A percentile compares a stretch with the other conserved stretches of the same genome.
phyloP scores from a whole-genome alignment of 2,329 filamentous ascomycete genomes.

The Tolypocladium paradoxum region DNA sequence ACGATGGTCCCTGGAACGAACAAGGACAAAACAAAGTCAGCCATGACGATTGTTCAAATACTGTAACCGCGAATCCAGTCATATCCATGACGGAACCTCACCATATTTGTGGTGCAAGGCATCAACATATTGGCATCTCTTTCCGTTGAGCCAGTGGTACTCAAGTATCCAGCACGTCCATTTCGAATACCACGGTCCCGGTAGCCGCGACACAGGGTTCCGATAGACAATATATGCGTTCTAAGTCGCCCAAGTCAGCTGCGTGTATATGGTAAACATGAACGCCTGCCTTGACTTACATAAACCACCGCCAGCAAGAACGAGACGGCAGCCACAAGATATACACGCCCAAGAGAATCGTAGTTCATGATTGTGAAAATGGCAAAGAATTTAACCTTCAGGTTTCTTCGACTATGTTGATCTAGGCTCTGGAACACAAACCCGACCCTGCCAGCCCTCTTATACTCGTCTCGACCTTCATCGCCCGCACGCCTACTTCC shows the following conservation, averaged over 20 bases:
- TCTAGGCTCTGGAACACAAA: neutral
- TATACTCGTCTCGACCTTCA: too few relatives aligned
- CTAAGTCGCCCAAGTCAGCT: neutral
- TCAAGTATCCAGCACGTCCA: constrained; percentile 1
- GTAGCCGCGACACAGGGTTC: neutral
- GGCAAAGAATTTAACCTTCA: neutral
- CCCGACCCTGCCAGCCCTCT: neutral
- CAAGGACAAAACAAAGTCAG: too few relatives aligned
- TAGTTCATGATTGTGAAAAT: neutral
- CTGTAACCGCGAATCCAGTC: neutral
- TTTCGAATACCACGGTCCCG: constrained; percentile 6
- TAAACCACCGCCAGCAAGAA: neutral
- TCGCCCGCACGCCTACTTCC: too few relatives aligned
- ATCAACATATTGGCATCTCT: constrained; percentile 9
- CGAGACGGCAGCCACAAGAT: neutral
- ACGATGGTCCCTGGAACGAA: constrained; percentile 13
- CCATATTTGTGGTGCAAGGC: constrained; percentile 13
- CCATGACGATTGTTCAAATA: too few relatives aligned
- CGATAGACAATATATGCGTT: neutral
- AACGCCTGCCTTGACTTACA: neutral
- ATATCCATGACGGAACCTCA: too few relatives aligned
- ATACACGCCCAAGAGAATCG: neutral
- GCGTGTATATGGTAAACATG: too few relatives aligned
- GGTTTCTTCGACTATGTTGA: too few relatives aligned
- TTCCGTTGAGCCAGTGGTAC: constrained; percentile 2